These are phyloP conservation scores for Geotrichum histeridarum DNA, from an alignment of 1,139 yeast species.

Conservation along the genomic window DNA sequence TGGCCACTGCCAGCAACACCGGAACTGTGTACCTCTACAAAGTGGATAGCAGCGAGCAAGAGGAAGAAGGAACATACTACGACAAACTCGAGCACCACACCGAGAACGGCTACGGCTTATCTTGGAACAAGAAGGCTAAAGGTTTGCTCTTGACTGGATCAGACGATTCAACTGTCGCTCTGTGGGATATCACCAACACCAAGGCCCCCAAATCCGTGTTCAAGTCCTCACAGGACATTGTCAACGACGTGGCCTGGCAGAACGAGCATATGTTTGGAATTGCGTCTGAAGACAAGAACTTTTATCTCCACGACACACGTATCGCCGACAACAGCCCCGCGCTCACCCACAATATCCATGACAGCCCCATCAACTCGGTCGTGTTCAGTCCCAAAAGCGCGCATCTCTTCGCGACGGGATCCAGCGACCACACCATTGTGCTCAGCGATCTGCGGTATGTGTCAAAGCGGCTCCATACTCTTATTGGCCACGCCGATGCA, in stretches of 20 bases:
- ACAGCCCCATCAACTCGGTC: slow-evolving; percentile 57
- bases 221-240: slow-evolving; percentile 31
- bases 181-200: slow-evolving; percentile 45
- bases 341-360: slow-evolving; percentile 27
- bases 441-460: slow-evolving; percentile 64
- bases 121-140: slow-evolving; percentile 50
- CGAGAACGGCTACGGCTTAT: slow-evolving; percentile 67
- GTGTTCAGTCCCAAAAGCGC: slow-evolving; percentile 55
- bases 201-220: slow-evolving; percentile 26
- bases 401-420: slow-evolving; percentile 63
- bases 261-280: slow-evolving; percentile 54
- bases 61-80: slow-evolving; percentile 2
- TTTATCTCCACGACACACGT: slow-evolving; percentile 58
- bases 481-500: slow-evolving; percentile 53
- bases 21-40: slow-evolving; percentile 62
- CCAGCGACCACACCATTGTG: slow-evolving; percentile 52
- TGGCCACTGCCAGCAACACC: slow-evolving; percentile 74
- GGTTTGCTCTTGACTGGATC: slow-evolving; percentile 58
- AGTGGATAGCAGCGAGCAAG: neutral
- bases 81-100: slow-evolving; percentile 52
- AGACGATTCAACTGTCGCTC: slow-evolving; percentile 59
- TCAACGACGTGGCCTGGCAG: slow-evolving; percentile 48
- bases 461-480: slow-evolving; percentile 34
- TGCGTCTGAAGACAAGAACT: slow-evolving; percentile 64
- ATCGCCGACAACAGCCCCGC: slow-evolving; percentile 1